Base-by-base conservation (phyloP, 2,329 filamentous ascomycete genomes). In the Westerdykella ornata region DNA sequence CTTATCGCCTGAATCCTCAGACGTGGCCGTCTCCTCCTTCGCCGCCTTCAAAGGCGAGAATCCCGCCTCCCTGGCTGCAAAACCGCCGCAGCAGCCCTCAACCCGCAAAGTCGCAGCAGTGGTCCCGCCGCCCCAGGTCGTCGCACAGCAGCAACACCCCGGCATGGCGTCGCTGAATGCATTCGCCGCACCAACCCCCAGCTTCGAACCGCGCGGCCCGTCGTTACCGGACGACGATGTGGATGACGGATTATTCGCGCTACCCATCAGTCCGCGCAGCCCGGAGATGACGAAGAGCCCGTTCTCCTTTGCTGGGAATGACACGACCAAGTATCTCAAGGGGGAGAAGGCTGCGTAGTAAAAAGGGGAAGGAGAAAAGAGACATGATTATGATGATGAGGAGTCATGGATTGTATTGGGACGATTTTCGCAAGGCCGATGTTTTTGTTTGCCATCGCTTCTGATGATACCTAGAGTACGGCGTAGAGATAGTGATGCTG, bases 281-380 rank as follows among this genome's bases (percentile, higher is more conserved):
- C 88, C 88, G 0, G 88, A 94, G 52, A 88, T 92, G 73, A 80
- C 81, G 39, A 85, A 81, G 53, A 89, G 85, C 58, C 88, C 88
- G 0, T 96, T 95, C 59, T 78, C 76, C 3, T 78, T 82, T 60
- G 60, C 54, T 5, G 55, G 51, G 8, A 59, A 50, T 34, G 63
- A 67, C 15, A 63, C 60, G 15, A 50, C 55, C 1, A 63, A 59
- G 45, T 61, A 58, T 41, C 32, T 57, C 38, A 54, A 62, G 36
- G 57, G 53, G 22, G 57, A 58, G 40, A 51, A 54, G 42, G 49
- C 54, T 29, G 53, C 51, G 20, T 66, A 33, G 12, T 17, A 9
- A n/a, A 33, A 3, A 33, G 13, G n/a, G 13, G 30, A 32, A 33
- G 30, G n/a, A 13, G 30, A 5, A 12, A 13, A 13, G 22, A 26